phyloP scores from a whole-genome alignment of 2,329 filamentous ascomycete species.

The Fusarium odoratissimum region DNA sequence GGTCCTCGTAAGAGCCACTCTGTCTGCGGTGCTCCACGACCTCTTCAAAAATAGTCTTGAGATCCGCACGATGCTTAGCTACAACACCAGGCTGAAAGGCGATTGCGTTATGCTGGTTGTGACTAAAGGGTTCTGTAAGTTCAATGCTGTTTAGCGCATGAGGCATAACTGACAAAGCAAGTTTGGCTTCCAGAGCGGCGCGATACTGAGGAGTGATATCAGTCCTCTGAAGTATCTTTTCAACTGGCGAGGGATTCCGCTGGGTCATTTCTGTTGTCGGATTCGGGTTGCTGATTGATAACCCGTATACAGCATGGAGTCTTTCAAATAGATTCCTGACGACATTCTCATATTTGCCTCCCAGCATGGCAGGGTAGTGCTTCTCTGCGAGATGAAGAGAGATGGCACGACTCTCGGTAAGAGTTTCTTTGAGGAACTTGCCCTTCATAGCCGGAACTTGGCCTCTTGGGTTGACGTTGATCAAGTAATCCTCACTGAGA shows the following conservation, averaged over 20 bases:
- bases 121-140: not conserved
- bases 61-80: slow-evolving; percentile 8
- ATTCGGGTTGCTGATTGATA: slow-evolving; percentile 19
- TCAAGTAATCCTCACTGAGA: slow-evolving; percentile 6
- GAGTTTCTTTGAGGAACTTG: not conserved
- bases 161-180: slow-evolving; percentile 2
- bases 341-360: not conserved
- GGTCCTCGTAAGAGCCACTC: not conserved
- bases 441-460: slow-evolving; percentile 27
- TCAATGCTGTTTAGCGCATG: rapidly evolving
- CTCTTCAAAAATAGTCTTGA: slow-evolving; percentile 2
- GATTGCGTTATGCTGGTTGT: slow-evolving; percentile 11
- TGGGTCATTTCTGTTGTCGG: slow-evolving; percentile 12
- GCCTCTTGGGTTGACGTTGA: slow-evolving; percentile 17
- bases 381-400: slow-evolving; percentile 26
- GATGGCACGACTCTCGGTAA: slow-evolving; percentile 21
- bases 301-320: slow-evolving; percentile 10
- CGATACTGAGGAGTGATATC: slow-evolving; percentile 18
- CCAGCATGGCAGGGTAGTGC: slow-evolving; percentile 26
- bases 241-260: slow-evolving; percentile 17
- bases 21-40: slow-evolving; percentile 7
- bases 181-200: slow-evolving; percentile 2
- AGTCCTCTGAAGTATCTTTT: slow-evolving; percentile 4
- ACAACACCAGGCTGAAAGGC: slow-evolving; percentile 16
- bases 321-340: slow-evolving; percentile 8